These are phyloP conservation scores for Fraxinus latifolia DNA, from an alignment of 305 asterid species.

Conservation along the genomic window DNA sequence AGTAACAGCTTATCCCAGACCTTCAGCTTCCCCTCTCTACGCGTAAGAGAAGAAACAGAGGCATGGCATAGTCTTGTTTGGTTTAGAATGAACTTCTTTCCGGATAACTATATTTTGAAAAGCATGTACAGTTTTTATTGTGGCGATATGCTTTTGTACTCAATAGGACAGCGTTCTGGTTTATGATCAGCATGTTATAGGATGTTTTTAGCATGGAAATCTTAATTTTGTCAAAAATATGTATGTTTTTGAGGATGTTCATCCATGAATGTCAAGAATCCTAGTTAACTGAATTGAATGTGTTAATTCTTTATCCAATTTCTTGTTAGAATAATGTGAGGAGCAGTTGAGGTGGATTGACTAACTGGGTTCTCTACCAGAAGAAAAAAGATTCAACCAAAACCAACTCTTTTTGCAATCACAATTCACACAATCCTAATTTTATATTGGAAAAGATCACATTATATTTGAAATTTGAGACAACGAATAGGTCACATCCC, in stretches of 20 bases:
- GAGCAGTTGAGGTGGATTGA: not conserved
- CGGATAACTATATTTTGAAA: not conserved
- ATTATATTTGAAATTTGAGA: conserved; percentile 25
- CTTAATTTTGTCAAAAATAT: not conserved
- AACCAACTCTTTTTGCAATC: not conserved
- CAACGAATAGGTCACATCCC: conserved; percentile 13
- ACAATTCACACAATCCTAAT: not conserved
- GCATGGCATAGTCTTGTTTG: not conserved
- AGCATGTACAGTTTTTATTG: conserved; percentile 27
- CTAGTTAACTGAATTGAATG: not conserved
- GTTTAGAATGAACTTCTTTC: not conserved
- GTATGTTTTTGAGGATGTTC: not conserved
- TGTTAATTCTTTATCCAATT: not conserved
- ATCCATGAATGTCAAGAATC: not conserved
- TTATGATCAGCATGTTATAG: not conserved
- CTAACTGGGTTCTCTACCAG: not conserved
- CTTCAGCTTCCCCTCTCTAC: conserved; percentile 45
- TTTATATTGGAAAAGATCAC: conserved; percentile 20
- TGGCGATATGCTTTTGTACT: conserved; percentile 17
- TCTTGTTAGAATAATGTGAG: not conserved
- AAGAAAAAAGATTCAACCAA: not conserved
- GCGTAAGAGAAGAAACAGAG: conserved; percentile 21
- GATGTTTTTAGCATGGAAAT: not conserved
- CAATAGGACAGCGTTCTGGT: conserved; percentile 9
- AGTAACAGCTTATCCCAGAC: conserved; percentile 53